Evolutionary conservation across 2,329 filamentous ascomycete species (phyloP).

Genomic region (Fusarium neocosmosporiellum): DNA sequence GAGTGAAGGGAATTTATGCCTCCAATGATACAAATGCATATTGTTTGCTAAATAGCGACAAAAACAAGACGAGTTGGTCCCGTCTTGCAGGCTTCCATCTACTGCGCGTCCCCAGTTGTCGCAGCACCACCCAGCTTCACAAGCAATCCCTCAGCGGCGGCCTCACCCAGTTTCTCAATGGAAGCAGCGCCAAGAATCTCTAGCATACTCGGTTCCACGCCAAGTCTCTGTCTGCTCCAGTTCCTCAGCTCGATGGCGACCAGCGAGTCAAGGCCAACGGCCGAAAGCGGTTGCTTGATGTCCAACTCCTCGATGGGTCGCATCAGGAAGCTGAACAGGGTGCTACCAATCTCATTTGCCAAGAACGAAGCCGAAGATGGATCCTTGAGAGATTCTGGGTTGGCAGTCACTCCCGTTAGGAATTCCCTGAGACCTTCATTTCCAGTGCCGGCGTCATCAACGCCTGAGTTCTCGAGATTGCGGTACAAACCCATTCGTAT

Average conservation of each 20-base stretch:
- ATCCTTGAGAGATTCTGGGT: background rate
- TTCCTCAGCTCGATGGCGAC: background rate
- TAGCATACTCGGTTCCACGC: background rate
- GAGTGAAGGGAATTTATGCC: too few species aligned
- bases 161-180: background rate
- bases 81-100: background rate
- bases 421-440: background rate
- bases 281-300: background rate
- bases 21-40: too few species aligned
- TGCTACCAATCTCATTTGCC: background rate
- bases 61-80: too few species aligned
- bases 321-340: background rate
- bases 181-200: background rate
- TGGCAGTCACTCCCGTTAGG: background rate
- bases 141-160: background rate
- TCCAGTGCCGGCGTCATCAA: background rate
- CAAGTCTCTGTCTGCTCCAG: background rate
- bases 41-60: too few species aligned
- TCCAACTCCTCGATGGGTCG: background rate
- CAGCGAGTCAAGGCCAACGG: background rate
- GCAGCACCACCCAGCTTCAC: background rate
- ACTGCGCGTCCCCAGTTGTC: background rate
- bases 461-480: background rate
- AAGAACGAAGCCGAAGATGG: background rate
- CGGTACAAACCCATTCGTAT: background rate